Base-by-base conservation (phyloP, 225 moss, liverwort and hornwort genomes). In the Sphagnum tenellum region DNA sequence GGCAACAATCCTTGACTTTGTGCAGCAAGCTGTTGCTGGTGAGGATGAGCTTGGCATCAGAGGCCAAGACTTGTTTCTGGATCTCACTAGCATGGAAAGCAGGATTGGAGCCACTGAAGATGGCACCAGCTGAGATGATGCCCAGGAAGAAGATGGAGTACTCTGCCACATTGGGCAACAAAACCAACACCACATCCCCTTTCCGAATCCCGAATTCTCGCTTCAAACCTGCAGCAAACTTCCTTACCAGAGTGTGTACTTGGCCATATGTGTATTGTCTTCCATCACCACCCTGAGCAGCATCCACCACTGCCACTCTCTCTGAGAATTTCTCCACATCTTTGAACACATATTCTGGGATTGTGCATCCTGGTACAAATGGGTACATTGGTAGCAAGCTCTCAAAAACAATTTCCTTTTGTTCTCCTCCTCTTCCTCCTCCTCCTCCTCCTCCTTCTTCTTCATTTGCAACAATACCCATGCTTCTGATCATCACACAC, bases 61-160 rank as follows among this genome's bases (percentile, higher is more conserved):
- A 84, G 68, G 78, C 70, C 4, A 47, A 49, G 3, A 90, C 85
- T 71, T 98, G 96, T 66, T 75, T 75, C 14, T 69, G 74, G 48
- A 98, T 90, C 76, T 98, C 96, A 1, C 62, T 63, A 1, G 82
- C 78, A 61, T 93, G 93, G 9, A 93, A 82, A 3, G 88, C 87
- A 0, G 96, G 96, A 67, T 98, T 98, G 2, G 85, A 82, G 46
- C 96, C 96, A 4, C 93, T 93, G 71, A 83, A 90, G 5, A 93
- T 49, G 48, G 83, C 93, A 29, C 96, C 96, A 48, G 80, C 78
- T 52, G 79, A 89, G 67, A 93, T 78, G 63, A 98, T 78, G 0
- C 96, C 96, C 48, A 98, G 62, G 10, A 89, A 93, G 59, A 93
- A 76, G 60, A 98, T 82, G 77, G 89, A 85, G 58, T 87, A 98